Evolutionary conservation across 495 filamentous ascomycete species (phyloP), one percentile per base, ranked within the genome.

Genomic region (Hyaloscypha bicolor): DNA sequence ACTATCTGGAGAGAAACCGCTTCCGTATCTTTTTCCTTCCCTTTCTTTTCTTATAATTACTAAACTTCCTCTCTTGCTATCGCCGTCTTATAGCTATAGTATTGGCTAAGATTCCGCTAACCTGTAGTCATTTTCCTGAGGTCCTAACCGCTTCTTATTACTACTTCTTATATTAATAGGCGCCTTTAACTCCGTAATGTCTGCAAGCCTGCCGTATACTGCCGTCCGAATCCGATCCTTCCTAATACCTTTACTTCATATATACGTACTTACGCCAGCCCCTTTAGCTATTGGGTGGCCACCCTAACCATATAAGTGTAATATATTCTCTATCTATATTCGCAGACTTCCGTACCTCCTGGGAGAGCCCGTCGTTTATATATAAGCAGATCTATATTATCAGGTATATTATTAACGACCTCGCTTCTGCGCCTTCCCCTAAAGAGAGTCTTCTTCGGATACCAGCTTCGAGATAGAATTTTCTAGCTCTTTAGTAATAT

Each of bases 341-440:
- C 2, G 2, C 2, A 25, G 25, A 25, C 25, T 25, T 25, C 25
- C 2, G 2, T 2, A 2, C 25, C 25, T 25, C 2, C 25, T 25
- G 2, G 25, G 25, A 25, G 25, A 25, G 25, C 25, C 25, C 25
- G 2, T 25, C 2, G 2, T 25, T 25, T 25, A 53, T 53, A 53
- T 53, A 53, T 53, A 53, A 4, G 51, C 3, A 53, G 51, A 53
- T 57, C 55, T 16, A 57, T 31, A 57, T 57, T 32, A 57, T 57
- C 8, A 29, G 29, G 29, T 22, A 57, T n/a, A n/a, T n/a, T n/a
- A n/a, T n/a, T n/a, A n/a, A n/a, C n/a, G n/a, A n/a, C n/a, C n/a
- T n/a, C n/a, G n/a, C n/a, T n/a, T n/a, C n/a, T n/a, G n/a, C n/a
- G n/a, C n/a, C n/a, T n/a, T n/a, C n/a, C n/a, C n/a, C n/a, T n/a